Evolutionary conservation across 352 stramenopile species (phyloP).

Genomic region (Globisporangium uncinulatum): DNA sequence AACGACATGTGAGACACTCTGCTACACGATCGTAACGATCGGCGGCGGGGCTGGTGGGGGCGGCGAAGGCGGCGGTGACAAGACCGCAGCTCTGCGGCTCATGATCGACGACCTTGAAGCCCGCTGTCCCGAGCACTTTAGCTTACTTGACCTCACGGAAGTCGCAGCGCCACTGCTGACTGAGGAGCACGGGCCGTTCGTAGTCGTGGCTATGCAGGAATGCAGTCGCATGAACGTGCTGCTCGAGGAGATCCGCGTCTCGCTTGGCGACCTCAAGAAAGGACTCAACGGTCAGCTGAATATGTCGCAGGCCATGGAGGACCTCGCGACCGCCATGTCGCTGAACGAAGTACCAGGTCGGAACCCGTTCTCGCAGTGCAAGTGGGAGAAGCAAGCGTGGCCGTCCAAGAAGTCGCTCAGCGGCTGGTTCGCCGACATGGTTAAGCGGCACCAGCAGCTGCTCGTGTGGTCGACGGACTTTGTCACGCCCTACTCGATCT

Average conservation of each 20-base stretch:
- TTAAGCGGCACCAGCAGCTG: conserved; percentile 89
- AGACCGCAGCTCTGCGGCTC: conserved; percentile 63
- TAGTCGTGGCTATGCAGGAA: conserved; percentile 94
- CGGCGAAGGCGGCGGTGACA: conserved; percentile 63
- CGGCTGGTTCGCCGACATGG: conserved; percentile 92
- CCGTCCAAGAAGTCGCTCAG: conserved; percentile 91
- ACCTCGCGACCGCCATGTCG: conserved; percentile 87
- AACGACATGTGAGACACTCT: conserved; percentile 88
- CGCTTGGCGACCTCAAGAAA: conserved; percentile 93
- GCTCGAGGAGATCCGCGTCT: conserved; percentile 88
- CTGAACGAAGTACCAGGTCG: conserved; percentile 93
- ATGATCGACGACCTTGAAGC: conserved; percentile 91
- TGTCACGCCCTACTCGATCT: conserved; percentile 91
- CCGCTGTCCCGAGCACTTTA: conserved; percentile 89
- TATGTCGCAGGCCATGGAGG: conserved; percentile 94
- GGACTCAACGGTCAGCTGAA: conserved; percentile 94
- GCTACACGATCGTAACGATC: conserved; percentile 92
- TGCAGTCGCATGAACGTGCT: conserved; percentile 94
- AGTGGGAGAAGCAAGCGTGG: conserved; percentile 96
- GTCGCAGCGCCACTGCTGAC: conserved; percentile 84
- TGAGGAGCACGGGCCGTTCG: conserved; percentile 88
- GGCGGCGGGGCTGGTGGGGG: conserved; percentile 60
- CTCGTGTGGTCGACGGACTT: conserved; percentile 88
- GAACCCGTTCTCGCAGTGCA: conserved; percentile 95
- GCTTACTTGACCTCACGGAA: conserved; percentile 90